Conservation (phyloP, 2,329 filamentous ascomycete species). For the Penicillium sp. region DNA sequence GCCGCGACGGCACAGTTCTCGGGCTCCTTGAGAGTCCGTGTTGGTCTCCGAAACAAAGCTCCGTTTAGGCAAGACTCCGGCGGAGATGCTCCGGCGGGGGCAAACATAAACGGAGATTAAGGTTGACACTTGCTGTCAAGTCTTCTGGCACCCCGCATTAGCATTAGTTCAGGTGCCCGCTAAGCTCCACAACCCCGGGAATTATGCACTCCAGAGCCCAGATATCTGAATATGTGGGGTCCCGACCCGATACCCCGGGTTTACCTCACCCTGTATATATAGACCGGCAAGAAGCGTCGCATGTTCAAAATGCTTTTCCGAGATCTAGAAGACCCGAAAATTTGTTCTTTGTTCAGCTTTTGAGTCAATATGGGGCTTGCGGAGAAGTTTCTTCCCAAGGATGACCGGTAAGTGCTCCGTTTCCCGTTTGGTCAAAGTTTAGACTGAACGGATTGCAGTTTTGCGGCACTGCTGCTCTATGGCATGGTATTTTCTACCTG, state of each 20-base stretch:
- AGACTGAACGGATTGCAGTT: constrained; percentile 1
- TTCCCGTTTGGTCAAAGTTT: background rate
- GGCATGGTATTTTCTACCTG: constrained; percentile 42
- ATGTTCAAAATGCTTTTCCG: background rate
- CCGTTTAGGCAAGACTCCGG: constrained; percentile 6
- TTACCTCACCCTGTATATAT: constrained; percentile 1
- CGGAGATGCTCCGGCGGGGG: constrained; percentile 15
- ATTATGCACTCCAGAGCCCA: background rate
- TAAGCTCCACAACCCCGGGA: background rate
- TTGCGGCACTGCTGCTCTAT: constrained; percentile 33
- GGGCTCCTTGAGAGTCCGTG: background rate
- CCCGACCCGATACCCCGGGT: background rate
- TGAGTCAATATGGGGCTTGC: constrained; percentile 17
- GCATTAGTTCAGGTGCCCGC: background rate
- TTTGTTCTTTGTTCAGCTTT: background rate
- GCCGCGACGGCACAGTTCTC: constrained; percentile 1
- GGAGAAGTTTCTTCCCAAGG: constrained; percentile 36
- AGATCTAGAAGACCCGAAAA: background rate
- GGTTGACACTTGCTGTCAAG: background rate
- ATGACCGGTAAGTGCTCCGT: constrained; percentile 32
- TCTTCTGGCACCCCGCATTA: background rate
- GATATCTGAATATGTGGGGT: background rate
- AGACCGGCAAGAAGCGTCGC: background rate
- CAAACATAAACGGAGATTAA: background rate
- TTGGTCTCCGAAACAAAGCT: background rate